A percentile compares a stretch with the other conserved stretches of the same genome.
These are phyloP conservation scores for Podaxis sp. DNA, from an alignment of 768 basidiomycete species.

Conservation along the genomic window DNA sequence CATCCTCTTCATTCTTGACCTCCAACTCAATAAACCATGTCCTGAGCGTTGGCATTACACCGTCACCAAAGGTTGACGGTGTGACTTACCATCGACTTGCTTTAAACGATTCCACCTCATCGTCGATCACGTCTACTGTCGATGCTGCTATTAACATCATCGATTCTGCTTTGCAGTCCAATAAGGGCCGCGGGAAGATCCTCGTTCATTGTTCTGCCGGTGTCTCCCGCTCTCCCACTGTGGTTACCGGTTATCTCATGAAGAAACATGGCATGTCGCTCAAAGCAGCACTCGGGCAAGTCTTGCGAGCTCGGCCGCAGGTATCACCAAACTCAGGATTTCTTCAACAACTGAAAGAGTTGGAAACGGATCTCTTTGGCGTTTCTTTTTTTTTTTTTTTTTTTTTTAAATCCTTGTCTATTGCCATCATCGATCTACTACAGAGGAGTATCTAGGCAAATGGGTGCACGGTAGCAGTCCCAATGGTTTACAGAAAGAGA, in stretches of 20 bases:
- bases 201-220: conserved; percentile 45
- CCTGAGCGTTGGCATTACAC: conserved; percentile 37
- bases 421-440: too few species aligned
- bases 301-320: conserved; percentile 32
- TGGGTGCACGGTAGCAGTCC: too few species aligned
- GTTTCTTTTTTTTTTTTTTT: too few species aligned
- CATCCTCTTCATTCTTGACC: conserved; percentile 31
- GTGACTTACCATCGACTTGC: conserved; percentile 38
- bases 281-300: conserved; percentile 32
- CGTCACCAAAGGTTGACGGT: conserved; percentile 24
- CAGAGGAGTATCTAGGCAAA: too few species aligned
- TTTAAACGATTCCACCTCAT: conserved; percentile 31
- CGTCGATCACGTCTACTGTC: conserved; percentile 26
- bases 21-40: conserved; percentile 36
- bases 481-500: too few species aligned
- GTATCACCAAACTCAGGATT: conserved; percentile 43
- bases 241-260: conserved; percentile 43
- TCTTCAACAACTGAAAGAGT: conserved; percentile 37
- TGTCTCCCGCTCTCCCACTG: conserved; percentile 43
- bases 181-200: conserved; percentile 29
- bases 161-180: conserved; percentile 22
- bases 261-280: conserved; percentile 32
- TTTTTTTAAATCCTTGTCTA: too few species aligned
- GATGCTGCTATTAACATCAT: conserved; percentile 30
- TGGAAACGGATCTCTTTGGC: conserved; percentile 29